Conservation (phyloP, 176 grass and related monocot genomes). For the Secale cereale region DNA sequence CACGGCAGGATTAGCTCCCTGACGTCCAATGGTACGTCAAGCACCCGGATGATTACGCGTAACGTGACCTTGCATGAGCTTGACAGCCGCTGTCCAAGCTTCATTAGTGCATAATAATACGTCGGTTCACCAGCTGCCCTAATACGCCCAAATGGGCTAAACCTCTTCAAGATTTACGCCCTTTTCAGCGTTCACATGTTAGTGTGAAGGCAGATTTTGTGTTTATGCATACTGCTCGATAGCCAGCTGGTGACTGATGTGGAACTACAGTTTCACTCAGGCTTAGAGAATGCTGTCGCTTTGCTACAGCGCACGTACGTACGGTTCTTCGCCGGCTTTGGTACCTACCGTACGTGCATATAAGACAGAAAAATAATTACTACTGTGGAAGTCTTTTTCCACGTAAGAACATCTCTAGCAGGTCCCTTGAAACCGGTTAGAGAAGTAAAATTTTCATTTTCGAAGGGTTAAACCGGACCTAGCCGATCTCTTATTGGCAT, state of each 20-base stretch:
- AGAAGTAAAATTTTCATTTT: too few relatives aligned
- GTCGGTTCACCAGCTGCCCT: too few relatives aligned
- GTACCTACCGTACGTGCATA: neutral
- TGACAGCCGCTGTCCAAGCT: neutral
- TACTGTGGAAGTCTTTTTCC: neutral
- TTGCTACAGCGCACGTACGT: neutral
- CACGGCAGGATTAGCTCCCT: neutral
- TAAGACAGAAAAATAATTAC: neutral
- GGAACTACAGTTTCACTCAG: neutral
- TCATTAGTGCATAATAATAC: neutral
- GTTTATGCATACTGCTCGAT: neutral
- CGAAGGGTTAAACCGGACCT: too few relatives aligned
- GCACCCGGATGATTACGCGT: neutral
- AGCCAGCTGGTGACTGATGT: neutral
- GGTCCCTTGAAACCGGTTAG: too few relatives aligned
- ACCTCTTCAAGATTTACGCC: neutral
- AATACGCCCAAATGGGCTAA: neutral
- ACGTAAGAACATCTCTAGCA: neutral
- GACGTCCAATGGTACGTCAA: neutral
- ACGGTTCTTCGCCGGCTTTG: neutral
- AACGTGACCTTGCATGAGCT: neutral
- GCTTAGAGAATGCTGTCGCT: neutral
- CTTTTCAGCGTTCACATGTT: too few relatives aligned
- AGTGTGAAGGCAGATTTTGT: neutral
- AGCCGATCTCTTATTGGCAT: too few relatives aligned